Evolutionary conservation across 2,329 filamentous ascomycete genomes (phyloP).

Genomic region (Furcasterigmium sp.): DNA sequence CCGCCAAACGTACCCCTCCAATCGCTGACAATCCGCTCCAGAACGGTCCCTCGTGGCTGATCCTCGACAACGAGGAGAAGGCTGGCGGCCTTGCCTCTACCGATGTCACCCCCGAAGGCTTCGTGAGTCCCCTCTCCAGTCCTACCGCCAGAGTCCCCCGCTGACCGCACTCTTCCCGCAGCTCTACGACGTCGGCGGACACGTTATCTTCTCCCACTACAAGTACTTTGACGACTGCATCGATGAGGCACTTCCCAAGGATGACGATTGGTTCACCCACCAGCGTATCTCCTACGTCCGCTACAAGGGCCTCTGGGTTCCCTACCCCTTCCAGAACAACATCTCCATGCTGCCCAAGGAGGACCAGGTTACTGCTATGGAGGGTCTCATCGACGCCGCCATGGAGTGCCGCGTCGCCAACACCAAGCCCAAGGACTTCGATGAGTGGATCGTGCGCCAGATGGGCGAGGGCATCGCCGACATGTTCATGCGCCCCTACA

Average conservation of each 20-base stretch:
- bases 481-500: constrained; percentile 98
- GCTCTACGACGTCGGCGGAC: constrained; percentile 97
- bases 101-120: constrained; percentile 91
- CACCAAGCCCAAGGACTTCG: constrained; percentile 93
- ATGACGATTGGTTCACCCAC: constrained; percentile 95
- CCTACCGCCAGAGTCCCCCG: neutral
- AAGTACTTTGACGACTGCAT: constrained; percentile 99
- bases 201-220: constrained; percentile 99
- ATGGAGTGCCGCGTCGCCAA: constrained; percentile 79
- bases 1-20: constrained; percentile 21
- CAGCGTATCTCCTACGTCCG: constrained; percentile 98
- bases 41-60: constrained; percentile 93
- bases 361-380: constrained; percentile 90
- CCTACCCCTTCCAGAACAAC: constrained; percentile 99
- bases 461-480: constrained; percentile 86
- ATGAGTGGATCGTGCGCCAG: constrained; percentile 96
- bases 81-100: constrained; percentile 95
- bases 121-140: constrained; percentile 59
- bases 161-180: constrained; percentile 30
- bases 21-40: constrained; percentile 29
- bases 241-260: constrained; percentile 89
- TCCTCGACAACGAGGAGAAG: constrained; percentile 85
- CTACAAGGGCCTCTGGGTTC: constrained; percentile 94
- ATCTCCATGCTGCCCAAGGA: constrained; percentile 97
- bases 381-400: constrained; percentile 93